Evolutionary conservation across 768 basidiomycete genomes (phyloP), one percentile per base, ranked within the genome.

Genomic region (Suillus tomentosus): DNA sequence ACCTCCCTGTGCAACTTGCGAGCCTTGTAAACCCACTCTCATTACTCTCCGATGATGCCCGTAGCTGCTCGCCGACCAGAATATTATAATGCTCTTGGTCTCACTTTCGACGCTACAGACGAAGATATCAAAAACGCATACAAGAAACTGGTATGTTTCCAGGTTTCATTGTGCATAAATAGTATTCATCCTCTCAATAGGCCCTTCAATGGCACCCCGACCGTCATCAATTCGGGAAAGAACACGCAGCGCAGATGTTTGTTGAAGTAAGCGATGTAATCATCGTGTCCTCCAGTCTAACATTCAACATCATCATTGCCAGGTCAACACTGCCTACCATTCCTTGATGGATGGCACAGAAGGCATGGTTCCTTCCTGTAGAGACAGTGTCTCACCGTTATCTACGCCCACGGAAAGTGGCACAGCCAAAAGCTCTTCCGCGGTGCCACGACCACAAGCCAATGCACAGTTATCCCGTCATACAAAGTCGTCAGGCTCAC

Each of bases 191-290:
- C 37, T 10, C 65, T 43, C 39, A 66, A 17, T 47, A 84, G 87
- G 87, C 86, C 67, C 76, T 89, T 62, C 81, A 80, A 70, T 90
- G 87, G 86, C 87, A 89, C 67, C 87, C 87, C 66, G 87, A 89
- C 75, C 86, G 86, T 65, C 85, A 87, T 73, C 68, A 73, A 24
- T 73, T 79, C 34, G 79, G 82, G 64, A 85, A 82, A 70, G 83
- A 87, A 63, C 72, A 73, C 54, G 85, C 86, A 19, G 82, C 82
- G 59, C 79, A 80, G 67, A 79, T 79, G 69, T 89, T 89, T 74
- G 79, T 85, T 56, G 81, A 89, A 78, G 88, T 87, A 72, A 62
- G 78, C 60, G 15, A n/a, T 62, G 42, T 66, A 50, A 48, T 61
- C 59, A 45, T 64, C 61, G 51, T 39, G 10, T 48, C 45, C 56